Conservation (phyloP, 2,329 filamentous ascomycete species). For the Aspergillus thermomutatus region DNA sequence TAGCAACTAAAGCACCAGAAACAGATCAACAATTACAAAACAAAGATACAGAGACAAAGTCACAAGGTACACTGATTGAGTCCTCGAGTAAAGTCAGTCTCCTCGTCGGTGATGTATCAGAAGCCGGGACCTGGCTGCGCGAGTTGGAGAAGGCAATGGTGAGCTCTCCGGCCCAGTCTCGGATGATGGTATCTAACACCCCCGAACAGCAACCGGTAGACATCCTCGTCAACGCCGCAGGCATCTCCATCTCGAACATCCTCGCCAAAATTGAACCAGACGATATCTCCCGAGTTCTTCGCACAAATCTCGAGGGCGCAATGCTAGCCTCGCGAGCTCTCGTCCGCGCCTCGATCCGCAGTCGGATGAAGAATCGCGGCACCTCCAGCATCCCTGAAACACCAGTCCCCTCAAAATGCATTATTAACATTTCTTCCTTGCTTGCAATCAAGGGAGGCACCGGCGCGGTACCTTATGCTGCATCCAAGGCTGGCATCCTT, state of each 20-base stretch:
- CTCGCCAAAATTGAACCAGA: slow-evolving; percentile 54
- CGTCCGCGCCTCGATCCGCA: slow-evolving; percentile 33
- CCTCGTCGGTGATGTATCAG: slow-evolving; percentile 38
- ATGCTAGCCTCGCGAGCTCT: slow-evolving; percentile 40
- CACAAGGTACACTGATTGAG: slow-evolving; percentile 8
- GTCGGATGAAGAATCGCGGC: slow-evolving; percentile 22
- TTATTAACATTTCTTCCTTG: slow-evolving; percentile 79
- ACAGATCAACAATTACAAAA: slow-evolving; percentile 10
- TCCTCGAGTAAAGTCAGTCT: slow-evolving; percentile 22
- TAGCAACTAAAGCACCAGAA: slow-evolving; percentile 19
- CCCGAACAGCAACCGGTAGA: slow-evolving; percentile 37
- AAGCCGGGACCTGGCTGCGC: slow-evolving; percentile 30
- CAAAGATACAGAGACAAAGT: neutral
- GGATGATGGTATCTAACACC: neutral
- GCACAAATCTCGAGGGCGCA: slow-evolving; percentile 63
- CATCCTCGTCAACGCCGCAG: slow-evolving; percentile 77
- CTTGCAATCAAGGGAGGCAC: slow-evolving; percentile 66
- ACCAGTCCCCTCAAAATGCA: slow-evolving; percentile 61
- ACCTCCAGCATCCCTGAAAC: slow-evolving; percentile 19
- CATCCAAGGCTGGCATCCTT: slow-evolving; percentile 75
- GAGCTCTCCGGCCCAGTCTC: slow-evolving; percentile 4
- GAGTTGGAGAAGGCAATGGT: slow-evolving; percentile 41
- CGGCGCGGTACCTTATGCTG: slow-evolving; percentile 71
- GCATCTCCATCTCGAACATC: slow-evolving; percentile 63
- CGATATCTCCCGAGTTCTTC: slow-evolving; percentile 57